Base-by-base conservation (phyloP, 1,139 yeast species). In the Candida pseudoviswanathii region DNA sequence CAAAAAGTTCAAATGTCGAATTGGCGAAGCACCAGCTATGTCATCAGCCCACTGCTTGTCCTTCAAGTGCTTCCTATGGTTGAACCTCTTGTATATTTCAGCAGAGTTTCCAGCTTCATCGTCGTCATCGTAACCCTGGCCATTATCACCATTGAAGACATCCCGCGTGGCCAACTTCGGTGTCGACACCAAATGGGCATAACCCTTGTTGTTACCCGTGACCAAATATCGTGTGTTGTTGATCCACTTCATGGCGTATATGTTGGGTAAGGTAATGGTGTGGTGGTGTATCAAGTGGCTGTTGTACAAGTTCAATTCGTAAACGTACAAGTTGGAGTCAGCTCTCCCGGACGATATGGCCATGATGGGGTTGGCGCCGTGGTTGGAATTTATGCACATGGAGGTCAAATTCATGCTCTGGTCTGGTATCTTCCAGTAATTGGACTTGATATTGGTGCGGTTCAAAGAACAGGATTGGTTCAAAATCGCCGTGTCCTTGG, bases 341-440 rank as follows among this genome's bases (percentile, higher is more conserved):
- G 61, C 49, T 41, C 75, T 69, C 1, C 86, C 89, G 54, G 85
- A 80, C 2, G 91, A 81, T 5, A 89, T 77, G 1, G 96, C 95
- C 43, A 89, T 65, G 9, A 67, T 59, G 0, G 75, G 70, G 21
- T 45, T 45, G 3, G 45, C 49, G 41, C 77, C 70, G 9, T 74
- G 71, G 11, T 70, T 69, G 7, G 54, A 47, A 39, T 57, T 51
- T 5, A 65, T 61, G n/a, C 66, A 62, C 54, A 88, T 67, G 0
- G 87, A 71, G 0, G 90, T 85, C 48, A 88, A 70, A 55, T 82
- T 80, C 61, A 76, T 69, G 41, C 76, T 67, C 32, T 70, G 66
- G 59, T 86, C 90, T 2, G 90, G 89, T 5, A 73, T 86, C 56
- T 77, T 80, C 96, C 95, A 88, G 65, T 87, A 87, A 62, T 75